Conservation (phyloP, 2,329 filamentous ascomycete species). For the Annulohypoxylon truncatum region DNA sequence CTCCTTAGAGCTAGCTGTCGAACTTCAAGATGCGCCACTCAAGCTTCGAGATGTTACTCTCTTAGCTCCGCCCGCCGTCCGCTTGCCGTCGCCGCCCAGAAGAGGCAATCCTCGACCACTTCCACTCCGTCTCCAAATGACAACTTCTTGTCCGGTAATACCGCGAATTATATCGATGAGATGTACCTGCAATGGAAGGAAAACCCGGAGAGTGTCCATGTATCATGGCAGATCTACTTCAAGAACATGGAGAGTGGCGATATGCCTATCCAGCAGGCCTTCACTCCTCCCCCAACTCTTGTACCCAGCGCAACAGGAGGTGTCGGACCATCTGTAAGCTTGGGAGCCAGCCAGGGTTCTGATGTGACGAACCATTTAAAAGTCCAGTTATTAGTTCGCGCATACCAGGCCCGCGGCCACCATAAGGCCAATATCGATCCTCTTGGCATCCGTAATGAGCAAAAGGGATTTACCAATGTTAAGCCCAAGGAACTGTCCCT, state of each 20-base stretch:
- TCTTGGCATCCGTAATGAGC: constrained; percentile 89
- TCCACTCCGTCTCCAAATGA: constrained; percentile 82
- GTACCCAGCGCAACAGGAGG: constrained; percentile 84
- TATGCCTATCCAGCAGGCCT: constrained; percentile 97
- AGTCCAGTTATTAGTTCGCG: constrained; percentile 95
- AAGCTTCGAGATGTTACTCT: constrained; percentile 56
- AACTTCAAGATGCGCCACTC: constrained; percentile 53
- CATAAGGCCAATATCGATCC: constrained; percentile 99
- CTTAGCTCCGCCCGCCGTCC: constrained; percentile 62
- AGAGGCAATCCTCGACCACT: constrained; percentile 64
- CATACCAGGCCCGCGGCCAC: constrained; percentile 97
- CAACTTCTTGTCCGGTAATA: constrained; percentile 95
- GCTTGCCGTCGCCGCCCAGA: constrained; percentile 62
- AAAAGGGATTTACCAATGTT: constrained; percentile 84
- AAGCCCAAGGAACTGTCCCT: constrained; percentile 93
- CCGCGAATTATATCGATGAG: constrained; percentile 98
- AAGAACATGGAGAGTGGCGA: constrained; percentile 98
- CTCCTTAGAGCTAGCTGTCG: constrained; percentile 67
- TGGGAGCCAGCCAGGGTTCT: constrained; percentile 74
- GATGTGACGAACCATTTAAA: constrained; percentile 97
- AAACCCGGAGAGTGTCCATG: constrained; percentile 91
- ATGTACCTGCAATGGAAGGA: constrained; percentile 99
- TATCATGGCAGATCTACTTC: constrained; percentile 99
- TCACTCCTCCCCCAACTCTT: constrained; percentile 93
- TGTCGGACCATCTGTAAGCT: constrained; percentile 76